These are phyloP conservation scores for Plasmodium falciparum DNA, from an alignment of 169 alveolate species.

Conservation along the genomic window DNA sequence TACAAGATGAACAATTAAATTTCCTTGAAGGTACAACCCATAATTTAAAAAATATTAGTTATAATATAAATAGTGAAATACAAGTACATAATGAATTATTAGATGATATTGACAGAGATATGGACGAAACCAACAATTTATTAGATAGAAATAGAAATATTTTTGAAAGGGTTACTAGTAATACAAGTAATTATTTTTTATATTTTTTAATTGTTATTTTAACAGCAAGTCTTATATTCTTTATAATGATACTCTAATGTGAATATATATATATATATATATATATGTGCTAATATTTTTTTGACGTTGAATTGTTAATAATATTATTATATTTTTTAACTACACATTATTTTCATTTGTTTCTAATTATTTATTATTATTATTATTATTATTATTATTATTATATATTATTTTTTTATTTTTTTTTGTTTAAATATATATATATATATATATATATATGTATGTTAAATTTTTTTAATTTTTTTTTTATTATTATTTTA, in stretches of 20 bases:
- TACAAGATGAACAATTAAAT: conserved; percentile 84
- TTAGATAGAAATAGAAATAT: conserved; percentile 80
- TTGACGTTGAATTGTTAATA: no score
- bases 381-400: no score
- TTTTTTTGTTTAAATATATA: no score
- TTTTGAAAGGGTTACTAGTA: conserved; percentile 76
- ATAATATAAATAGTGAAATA: conserved; percentile 83
- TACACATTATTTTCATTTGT: no score
- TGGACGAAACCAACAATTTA: conserved; percentile 79
- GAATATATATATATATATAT: neutral
- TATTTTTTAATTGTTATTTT: conserved; percentile 78
- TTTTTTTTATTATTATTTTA: no score
- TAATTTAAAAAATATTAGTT: conserved; percentile 82
- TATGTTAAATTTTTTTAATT: no score
- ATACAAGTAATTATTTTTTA: conserved; percentile 81
- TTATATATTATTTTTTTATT: no score
- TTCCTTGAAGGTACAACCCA: conserved; percentile 83
- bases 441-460: no score
- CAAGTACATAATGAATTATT: conserved; percentile 80
- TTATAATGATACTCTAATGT: conserved; percentile 66
- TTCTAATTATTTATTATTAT: no score
- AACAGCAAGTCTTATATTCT: conserved; percentile 74
- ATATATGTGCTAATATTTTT: no score
- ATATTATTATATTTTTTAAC: no score
- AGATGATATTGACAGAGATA: conserved; percentile 80